Conservation (phyloP, 176 grass and related monocot genomes). For the Carex littledalei region DNA sequence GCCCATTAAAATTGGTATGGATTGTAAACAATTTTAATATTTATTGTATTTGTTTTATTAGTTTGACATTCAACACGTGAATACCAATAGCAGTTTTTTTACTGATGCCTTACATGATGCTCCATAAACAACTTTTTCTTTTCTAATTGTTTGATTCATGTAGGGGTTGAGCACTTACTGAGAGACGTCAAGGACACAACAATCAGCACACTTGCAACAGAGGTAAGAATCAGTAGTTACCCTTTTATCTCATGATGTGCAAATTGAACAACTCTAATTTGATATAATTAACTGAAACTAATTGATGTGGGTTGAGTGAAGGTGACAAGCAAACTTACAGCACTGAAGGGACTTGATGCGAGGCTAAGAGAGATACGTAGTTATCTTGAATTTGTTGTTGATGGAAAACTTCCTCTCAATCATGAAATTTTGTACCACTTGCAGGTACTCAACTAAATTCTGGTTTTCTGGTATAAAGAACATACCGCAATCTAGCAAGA, state of each 20-base stretch:
- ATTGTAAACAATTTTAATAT: background rate
- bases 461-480: background rate
- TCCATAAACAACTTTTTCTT: background rate
- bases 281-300: conserved; percentile 6
- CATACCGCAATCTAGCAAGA: background rate
- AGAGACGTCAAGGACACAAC: conserved; percentile 97
- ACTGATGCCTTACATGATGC: background rate
- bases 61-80: background rate
- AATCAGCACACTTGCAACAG: conserved; percentile 88
- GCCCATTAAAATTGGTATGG: background rate
- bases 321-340: conserved; percentile 87
- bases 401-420: conserved; percentile 89
- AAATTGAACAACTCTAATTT: background rate
- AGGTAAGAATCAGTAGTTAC: conserved; percentile 41
- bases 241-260: background rate
- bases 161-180: conserved; percentile 93
- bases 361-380: conserved; percentile 74
- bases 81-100: background rate
- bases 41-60: background rate
- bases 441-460: conserved; percentile 41
- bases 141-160: conserved; percentile 5
- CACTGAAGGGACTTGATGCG: conserved; percentile 80
- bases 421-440: conserved; percentile 96
- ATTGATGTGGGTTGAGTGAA: conserved; percentile 26
- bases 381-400: conserved; percentile 88